Conservation (phyloP, 106 monocot species). For the Dendrobium officinale region DNA sequence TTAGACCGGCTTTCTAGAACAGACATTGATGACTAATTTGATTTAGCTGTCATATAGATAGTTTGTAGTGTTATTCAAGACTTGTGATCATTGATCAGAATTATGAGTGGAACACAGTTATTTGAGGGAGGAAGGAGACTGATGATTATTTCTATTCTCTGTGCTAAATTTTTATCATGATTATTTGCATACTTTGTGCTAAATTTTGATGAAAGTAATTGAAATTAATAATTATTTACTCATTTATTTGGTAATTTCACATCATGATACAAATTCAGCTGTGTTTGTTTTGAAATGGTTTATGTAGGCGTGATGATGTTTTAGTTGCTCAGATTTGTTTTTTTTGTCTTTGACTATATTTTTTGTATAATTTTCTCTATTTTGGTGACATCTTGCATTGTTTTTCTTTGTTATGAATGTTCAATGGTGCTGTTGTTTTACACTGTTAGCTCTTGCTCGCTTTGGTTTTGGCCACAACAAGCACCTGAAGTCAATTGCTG, state of each 20-base stretch:
- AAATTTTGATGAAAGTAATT: too few relatives aligned
- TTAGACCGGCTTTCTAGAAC: too few relatives aligned
- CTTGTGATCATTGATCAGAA: too few relatives aligned
- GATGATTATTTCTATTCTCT: too few relatives aligned
- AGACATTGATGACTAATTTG: too few relatives aligned
- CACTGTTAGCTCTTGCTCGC: constrained; percentile 65
- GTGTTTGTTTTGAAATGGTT: not conserved
- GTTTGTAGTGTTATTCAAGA: too few relatives aligned
- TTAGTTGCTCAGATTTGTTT: not conserved
- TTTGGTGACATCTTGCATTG: not conserved
- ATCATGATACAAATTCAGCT: not conserved
- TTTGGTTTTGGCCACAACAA: constrained; percentile 93
- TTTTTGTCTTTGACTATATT: not conserved
- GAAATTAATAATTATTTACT: too few relatives aligned
- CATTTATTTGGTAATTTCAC: not conserved
- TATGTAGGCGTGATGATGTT: not conserved
- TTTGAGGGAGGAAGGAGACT: too few relatives aligned
- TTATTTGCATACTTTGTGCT: too few relatives aligned
- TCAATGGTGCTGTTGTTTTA: constrained; percentile 9
- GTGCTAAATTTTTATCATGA: too few relatives aligned
- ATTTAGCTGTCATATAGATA: too few relatives aligned
- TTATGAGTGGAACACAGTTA: too few relatives aligned
- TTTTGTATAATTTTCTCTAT: not conserved
- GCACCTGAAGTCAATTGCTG: constrained; percentile 68
- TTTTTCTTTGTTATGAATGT: constrained; percentile 23